phyloP scores from a whole-genome alignment of 805 yeast species.

The Kuraishia floccosa region DNA sequence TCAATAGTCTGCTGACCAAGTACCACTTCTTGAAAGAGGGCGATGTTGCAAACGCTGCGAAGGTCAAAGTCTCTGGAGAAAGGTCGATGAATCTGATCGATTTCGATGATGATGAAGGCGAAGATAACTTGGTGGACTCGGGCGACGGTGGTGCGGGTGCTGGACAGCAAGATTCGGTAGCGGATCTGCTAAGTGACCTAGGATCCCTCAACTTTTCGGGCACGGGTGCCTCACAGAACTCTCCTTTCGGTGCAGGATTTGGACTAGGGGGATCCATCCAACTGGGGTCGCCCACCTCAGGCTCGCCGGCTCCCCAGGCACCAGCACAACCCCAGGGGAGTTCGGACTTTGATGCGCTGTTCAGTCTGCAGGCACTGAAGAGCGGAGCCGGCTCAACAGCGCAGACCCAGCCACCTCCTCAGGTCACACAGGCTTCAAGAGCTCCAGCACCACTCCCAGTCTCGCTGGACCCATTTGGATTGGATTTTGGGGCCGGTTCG shows the following conservation, averaged over 20 bases:
- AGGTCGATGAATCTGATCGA: conserved; percentile 54
- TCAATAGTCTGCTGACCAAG: conserved; percentile 58
- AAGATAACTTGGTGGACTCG: conserved; percentile 29
- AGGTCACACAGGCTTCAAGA: not conserved
- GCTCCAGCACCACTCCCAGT: conserved; percentile 3
- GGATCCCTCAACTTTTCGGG: conserved; percentile 45
- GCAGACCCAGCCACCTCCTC: not conserved
- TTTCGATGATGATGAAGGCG: conserved; percentile 67
- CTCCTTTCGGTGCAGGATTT: conserved; percentile 1
- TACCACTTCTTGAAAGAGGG: conserved; percentile 59
- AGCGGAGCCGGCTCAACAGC: not conserved
- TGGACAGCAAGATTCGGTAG: conserved; percentile 26
- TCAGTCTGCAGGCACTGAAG: not conserved
- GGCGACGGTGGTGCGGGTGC: conserved; percentile 20
- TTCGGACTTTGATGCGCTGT: conserved; percentile 1
- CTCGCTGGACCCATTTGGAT: conserved; percentile 20
- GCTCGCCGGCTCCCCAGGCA: conserved; percentile 4
- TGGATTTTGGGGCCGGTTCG: conserved; percentile 13
- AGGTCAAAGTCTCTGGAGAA: conserved; percentile 24
- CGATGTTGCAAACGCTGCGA: conserved; percentile 38
- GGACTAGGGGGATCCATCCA: conserved; percentile 6
- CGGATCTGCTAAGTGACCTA: conserved; percentile 67
- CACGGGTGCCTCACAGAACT: not conserved
- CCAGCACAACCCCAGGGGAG: conserved; percentile 1
- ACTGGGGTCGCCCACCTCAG: conserved; percentile 5